phyloP scores from a whole-genome alignment of 2,329 filamentous ascomycete genomes.

The Davidsoniella neocaledoniae region DNA sequence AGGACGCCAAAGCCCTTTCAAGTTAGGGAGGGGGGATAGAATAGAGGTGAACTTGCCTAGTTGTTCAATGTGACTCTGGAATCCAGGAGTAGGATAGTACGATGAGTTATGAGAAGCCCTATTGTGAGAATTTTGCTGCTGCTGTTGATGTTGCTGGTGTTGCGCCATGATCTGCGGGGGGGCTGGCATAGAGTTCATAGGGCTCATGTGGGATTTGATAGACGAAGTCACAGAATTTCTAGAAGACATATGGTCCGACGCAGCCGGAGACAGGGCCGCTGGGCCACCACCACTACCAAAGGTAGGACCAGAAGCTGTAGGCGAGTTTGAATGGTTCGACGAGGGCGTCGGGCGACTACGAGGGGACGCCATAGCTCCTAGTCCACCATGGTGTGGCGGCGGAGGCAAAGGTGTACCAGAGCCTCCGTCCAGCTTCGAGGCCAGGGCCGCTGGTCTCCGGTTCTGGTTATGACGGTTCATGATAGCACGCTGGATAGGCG shows the following conservation, averaged over 20 bases:
- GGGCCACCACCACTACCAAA: slow-evolving; percentile 20
- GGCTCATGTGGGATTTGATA: slow-evolving; percentile 25
- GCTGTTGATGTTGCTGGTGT: slow-evolving; percentile 3
- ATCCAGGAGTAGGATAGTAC: slow-evolving; percentile 67
- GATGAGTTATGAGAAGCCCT: slow-evolving; percentile 20
- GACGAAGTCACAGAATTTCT: slow-evolving; percentile 14
- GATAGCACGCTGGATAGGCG: slow-evolving; percentile 64
- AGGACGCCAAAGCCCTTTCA: slow-evolving; percentile 46
- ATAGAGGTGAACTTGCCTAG: slow-evolving; percentile 60
- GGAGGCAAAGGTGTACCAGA: slow-evolving; percentile 29
- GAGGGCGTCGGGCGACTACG: slow-evolving; percentile 68
- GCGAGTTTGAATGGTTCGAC: slow-evolving; percentile 47
- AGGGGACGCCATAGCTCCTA: slow-evolving; percentile 38
- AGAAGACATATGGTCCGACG: slow-evolving; percentile 25
- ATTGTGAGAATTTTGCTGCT: slow-evolving; percentile 9
- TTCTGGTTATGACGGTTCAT: slow-evolving; percentile 66
- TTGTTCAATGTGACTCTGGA: slow-evolving; percentile 89
- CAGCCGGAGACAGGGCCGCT: slow-evolving; percentile 26
- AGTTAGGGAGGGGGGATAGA: slow-evolving; percentile 35
- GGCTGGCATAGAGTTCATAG: slow-evolving; percentile 16
- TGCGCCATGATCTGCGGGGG: slow-evolving; percentile 7
- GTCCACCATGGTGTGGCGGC: slow-evolving; percentile 21
- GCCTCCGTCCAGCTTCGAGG: slow-evolving; percentile 50
- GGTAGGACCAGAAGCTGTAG: slow-evolving; percentile 30
- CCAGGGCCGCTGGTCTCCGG: slow-evolving; percentile 55